Conservation (phyloP, 345 rosid genomes). For the Eucalyptus albens region DNA sequence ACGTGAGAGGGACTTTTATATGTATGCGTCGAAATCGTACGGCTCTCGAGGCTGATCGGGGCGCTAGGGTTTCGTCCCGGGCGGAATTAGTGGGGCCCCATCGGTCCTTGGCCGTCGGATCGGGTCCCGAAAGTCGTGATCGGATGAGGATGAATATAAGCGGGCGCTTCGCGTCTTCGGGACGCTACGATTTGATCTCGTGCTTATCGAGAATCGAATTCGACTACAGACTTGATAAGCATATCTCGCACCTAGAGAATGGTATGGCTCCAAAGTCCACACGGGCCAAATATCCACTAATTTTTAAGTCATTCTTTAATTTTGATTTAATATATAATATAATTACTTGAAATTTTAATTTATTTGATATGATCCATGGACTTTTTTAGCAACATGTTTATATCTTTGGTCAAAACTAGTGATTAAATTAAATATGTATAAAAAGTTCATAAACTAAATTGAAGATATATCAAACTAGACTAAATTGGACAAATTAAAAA, state of each 20-base stretch:
- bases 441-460: neutral
- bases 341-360: neutral
- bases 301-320: too few relatives aligned
- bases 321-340: neutral
- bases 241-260: neutral
- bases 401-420: rapidly evolving
- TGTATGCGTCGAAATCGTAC: neutral
- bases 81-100: neutral
- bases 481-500: neutral
- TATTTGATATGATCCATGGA: neutral
- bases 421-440: too few relatives aligned
- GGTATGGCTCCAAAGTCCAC: neutral
- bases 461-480: rapidly evolving
- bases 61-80: neutral
- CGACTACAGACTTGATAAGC: neutral
- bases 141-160: neutral
- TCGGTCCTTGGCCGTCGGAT: neutral
- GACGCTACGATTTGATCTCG: neutral
- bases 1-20: neutral
- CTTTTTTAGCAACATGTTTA: rapidly evolving
- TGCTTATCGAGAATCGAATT: neutral
- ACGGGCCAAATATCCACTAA: too few relatives aligned
- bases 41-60: neutral
- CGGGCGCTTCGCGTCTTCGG: neutral
- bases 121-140: neutral